Evolutionary conservation across 371 early-diverging fungal species (phyloP).

Genomic region (Mucor mucedo): DNA sequence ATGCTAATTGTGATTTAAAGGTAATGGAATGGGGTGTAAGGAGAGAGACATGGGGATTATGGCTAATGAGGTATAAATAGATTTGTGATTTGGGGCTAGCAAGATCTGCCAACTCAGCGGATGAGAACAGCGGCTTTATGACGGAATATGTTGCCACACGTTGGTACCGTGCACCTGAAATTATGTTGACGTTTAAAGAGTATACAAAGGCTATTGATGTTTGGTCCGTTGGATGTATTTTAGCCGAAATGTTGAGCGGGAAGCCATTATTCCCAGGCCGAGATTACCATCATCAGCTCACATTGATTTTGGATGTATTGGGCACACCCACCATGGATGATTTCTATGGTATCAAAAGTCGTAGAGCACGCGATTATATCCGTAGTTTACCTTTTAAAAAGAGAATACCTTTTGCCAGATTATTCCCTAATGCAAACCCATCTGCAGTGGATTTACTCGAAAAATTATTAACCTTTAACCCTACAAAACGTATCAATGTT

Average conservation of each 20-base stretch:
- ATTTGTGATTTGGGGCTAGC: constrained; percentile 96
- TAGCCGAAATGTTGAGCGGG: constrained; percentile 95
- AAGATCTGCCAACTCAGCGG: constrained; percentile 86
- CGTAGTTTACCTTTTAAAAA: constrained; percentile 88
- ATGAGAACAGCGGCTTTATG: constrained; percentile 92
- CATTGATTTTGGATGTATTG: constrained; percentile 94
- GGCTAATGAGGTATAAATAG: constrained; percentile 28
- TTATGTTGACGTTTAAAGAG: constrained; percentile 93
- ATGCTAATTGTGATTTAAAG: constrained; percentile 97
- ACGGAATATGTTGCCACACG: constrained; percentile 98
- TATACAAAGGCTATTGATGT: constrained; percentile 98
- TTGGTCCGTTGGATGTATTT: constrained; percentile 98
- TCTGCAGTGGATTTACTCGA: constrained; percentile 89
- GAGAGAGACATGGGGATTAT: not conserved
- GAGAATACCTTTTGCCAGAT: constrained; percentile 80
- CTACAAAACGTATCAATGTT: constrained; percentile 91
- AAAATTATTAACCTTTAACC: constrained; percentile 93
- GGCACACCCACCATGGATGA: constrained; percentile 97
- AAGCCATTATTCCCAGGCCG: constrained; percentile 90
- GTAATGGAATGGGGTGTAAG: constrained; percentile 33
- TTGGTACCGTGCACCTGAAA: constrained; percentile 99
- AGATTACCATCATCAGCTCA: constrained; percentile 96
- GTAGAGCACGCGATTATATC: constrained; percentile 91
- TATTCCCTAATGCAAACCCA: constrained; percentile 87
- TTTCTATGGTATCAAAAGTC: constrained; percentile 80